These are phyloP conservation scores for Globisporangium cylindrosporum DNA, from an alignment of 352 stramenopile species.

Conservation along the genomic window DNA sequence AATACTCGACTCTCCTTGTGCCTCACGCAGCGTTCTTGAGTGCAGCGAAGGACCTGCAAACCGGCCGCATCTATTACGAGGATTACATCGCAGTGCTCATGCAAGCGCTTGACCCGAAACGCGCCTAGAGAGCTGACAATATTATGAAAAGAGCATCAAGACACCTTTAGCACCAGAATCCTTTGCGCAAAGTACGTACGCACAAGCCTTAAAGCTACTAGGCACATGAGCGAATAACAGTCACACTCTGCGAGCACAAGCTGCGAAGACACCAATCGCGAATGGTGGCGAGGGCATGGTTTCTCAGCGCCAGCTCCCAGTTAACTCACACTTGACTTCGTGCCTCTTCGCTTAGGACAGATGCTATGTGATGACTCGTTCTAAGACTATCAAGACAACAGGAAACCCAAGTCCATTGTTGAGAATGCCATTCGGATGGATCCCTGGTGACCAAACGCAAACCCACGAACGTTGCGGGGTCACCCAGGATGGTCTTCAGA, in stretches of 20 bases:
- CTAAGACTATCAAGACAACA: neutral
- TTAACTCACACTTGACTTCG: too few relatives aligned
- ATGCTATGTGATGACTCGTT: neutral
- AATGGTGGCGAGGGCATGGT: neutral
- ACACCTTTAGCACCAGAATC: neutral
- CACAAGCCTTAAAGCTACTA: neutral
- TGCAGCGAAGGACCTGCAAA: constrained; percentile 80
- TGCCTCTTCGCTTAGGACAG: too few relatives aligned
- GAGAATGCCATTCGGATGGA: neutral
- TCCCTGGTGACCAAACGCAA: neutral
- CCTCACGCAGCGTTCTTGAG: constrained; percentile 61
- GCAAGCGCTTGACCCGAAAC: constrained; percentile 48
- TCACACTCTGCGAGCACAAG: neutral
- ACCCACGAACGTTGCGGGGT: neutral
- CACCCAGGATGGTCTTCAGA: neutral
- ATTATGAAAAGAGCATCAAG: neutral
- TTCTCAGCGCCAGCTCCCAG: neutral
- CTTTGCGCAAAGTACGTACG: neutral
- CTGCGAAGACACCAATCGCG: neutral
- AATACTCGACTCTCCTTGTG: neutral
- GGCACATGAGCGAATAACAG: neutral
- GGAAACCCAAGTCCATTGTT: neutral
- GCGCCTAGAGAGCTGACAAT: neutral
- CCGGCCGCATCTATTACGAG: constrained; percentile 89
- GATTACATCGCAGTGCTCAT: constrained; percentile 87